Percentiles rank a stretch among this genome's conserved stretches.
Evolutionary conservation across 2,329 filamentous ascomycete genomes (phyloP).

Genomic region (Hypoxylon sp.): DNA sequence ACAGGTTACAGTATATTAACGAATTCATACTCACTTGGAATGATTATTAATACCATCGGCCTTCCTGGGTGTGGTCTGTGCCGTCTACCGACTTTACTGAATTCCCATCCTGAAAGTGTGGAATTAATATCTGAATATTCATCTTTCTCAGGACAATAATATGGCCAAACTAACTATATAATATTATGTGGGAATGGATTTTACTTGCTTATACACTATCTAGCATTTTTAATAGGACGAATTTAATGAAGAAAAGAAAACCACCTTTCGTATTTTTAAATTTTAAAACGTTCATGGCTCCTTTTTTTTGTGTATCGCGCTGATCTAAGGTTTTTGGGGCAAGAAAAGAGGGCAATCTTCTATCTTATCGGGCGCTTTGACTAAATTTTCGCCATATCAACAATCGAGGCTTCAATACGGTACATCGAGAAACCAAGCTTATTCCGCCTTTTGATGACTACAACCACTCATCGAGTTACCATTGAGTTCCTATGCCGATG

Average conservation of each 20-base stretch:
- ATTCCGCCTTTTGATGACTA: constrained; percentile 10
- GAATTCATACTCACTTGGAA: no score
- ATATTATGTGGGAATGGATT: neutral
- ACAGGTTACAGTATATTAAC: neutral
- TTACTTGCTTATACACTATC: neutral
- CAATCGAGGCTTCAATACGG: constrained; percentile 19
- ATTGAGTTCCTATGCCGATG: constrained; percentile 29
- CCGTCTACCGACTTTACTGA: neutral
- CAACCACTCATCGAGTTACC: constrained; percentile 17
- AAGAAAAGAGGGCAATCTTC: constrained; percentile 52
- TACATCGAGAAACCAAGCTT: constrained; percentile 19
- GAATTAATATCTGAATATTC: neutral
- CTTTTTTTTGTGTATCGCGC: constrained; percentile 51
- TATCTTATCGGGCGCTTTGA: constrained; percentile 49
- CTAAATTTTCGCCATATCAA: constrained; percentile 50
- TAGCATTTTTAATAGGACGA: neutral
- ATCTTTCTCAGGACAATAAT: neutral
- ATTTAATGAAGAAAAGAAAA: neutral
- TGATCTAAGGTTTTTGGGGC: constrained; percentile 50
- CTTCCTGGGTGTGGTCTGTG: no score
- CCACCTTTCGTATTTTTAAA: constrained; percentile 5
- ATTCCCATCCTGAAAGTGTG: neutral
- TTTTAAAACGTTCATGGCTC: constrained; percentile 23
- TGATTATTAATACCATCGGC: no score
- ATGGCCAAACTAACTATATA: neutral